These are phyloP conservation scores for Backusella tarrabulga DNA, from an alignment of 192 early-diverging fungal genomes.

Conservation along the genomic window DNA sequence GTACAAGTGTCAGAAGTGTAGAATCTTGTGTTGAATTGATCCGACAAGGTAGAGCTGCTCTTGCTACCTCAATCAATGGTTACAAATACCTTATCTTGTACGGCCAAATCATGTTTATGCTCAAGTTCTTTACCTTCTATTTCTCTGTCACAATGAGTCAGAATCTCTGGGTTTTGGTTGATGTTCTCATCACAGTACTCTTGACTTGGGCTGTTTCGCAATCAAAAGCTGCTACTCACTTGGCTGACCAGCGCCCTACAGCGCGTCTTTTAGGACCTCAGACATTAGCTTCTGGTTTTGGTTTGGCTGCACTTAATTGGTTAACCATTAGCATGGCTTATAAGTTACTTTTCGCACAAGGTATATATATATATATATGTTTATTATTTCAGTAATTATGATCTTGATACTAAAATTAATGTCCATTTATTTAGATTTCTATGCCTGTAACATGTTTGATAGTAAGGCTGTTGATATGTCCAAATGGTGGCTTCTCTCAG, in stretches of 20 bases:
- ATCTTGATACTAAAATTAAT: background rate
- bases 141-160: conserved; percentile 59
- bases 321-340: conserved; percentile 50
- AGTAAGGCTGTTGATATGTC: conserved; percentile 52
- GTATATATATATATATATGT: background rate
- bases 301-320: conserved; percentile 66
- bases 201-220: conserved; percentile 63
- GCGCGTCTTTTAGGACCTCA: conserved; percentile 71
- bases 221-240: conserved; percentile 48
- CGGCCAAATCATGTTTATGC: conserved; percentile 63
- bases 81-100: conserved; percentile 65
- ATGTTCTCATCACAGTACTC: conserved; percentile 61
- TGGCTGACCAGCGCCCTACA: conserved; percentile 60
- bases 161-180: conserved; percentile 66
- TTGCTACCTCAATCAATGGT: conserved; percentile 66
- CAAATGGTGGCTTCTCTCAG: conserved; percentile 73
- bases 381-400: background rate
- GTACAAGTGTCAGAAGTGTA: conserved; percentile 60
- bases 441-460: conserved; percentile 70
- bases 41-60: conserved; percentile 64
- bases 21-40: conserved; percentile 67
- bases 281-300: conserved; percentile 58
- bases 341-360: conserved; percentile 52
- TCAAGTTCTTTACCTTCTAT: conserved; percentile 65
- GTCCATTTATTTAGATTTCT: conserved; percentile 37